Evolutionary conservation across 495 filamentous ascomycete species (phyloP).

Genomic region (Penicillium arizonense): DNA sequence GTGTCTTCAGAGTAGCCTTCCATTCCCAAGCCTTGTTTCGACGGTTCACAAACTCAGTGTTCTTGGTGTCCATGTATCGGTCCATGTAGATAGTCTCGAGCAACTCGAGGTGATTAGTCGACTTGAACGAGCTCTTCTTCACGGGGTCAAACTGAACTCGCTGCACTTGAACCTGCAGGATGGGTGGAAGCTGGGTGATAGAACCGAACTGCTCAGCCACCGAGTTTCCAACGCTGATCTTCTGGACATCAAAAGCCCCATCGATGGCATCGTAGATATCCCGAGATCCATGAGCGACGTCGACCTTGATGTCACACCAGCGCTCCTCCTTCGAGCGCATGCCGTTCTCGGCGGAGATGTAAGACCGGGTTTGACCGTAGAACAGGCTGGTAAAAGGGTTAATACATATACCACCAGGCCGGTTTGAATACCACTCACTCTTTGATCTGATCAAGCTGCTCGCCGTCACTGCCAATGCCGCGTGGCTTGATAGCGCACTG

Average conservation of each 20-base stretch:
- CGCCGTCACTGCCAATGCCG: constrained; percentile 57
- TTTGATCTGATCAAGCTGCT: constrained; percentile 79
- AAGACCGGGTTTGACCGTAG: constrained; percentile 56
- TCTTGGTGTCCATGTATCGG: constrained; percentile 74
- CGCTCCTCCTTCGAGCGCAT: constrained; percentile 53
- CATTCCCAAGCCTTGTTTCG: constrained; percentile 72
- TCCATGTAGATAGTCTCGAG: constrained; percentile 81
- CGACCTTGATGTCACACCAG: constrained; percentile 62
- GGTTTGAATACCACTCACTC: constrained; percentile 37
- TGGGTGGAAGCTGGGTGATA: constrained; percentile 73
- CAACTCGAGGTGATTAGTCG: constrained; percentile 72
- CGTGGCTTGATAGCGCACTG: constrained; percentile 77
- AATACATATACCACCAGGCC: constrained; percentile 3
- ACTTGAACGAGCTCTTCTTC: constrained; percentile 66
- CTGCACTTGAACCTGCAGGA: constrained; percentile 87
- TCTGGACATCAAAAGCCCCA: constrained; percentile 76
- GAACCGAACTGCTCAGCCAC: constrained; percentile 68
- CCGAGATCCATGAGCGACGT: constrained; percentile 57
- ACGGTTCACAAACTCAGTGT: constrained; percentile 55
- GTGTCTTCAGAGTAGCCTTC: constrained; percentile 58
- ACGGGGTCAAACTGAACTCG: constrained; percentile 66
- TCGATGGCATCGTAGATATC: constrained; percentile 84
- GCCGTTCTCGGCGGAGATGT: constrained; percentile 46
- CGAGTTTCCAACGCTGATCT: constrained; percentile 62
- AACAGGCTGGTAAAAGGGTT: constrained; percentile 47